Evolutionary conservation across 495 filamentous ascomycete genomes (phyloP), one percentile per base, ranked within the genome.

Genomic region (Daldinia concentrica): DNA sequence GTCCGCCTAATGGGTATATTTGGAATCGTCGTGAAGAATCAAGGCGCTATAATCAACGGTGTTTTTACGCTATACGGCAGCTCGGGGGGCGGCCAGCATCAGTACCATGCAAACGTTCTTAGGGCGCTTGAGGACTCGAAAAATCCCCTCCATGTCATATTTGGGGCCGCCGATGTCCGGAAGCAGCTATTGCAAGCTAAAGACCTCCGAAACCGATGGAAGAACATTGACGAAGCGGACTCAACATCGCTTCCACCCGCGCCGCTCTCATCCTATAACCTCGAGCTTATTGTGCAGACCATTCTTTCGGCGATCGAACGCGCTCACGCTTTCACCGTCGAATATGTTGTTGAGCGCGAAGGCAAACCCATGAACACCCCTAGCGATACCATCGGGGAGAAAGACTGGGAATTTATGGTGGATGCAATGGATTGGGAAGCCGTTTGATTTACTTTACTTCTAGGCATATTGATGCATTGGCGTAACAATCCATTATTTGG

Each of bases 351-450:
- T 73, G 15, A 82, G 79, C 80, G 79, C 77, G 70, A 74, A 6
- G 67, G 62, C 0, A 50, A 64, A 15, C 66, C 63, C 11, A 41
- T 32, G 39, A 66, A 66, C 26, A 48, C 29, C 11, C 26, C 61
- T 6, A 50, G 66, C 17, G 66, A 36, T 24, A 66, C 64, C 24
- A 64, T 72, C 11, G 74, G 80, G 22, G 81, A 81, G 32, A 76
- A 76, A 34, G 79, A 85, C 37, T 89, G 86, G 84, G 87, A 83
- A 41, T 89, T 88, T 56, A 88, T 90, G 79, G 84, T 86, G 19
- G 88, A 90, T 70, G 88, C 87, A 0, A 90, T 90, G 88, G 88
- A 90, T 68, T 87, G 86, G 87, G 85, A 89, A 67, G 83, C 82
- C 19, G 85, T 89, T 32, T 85, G 69, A 77, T 7, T 36, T 15